Percentiles rank a stretch among this genome's conserved stretches.
Evolutionary conservation across 495 filamentous ascomycete genomes (phyloP).

Genomic region (Aspergillus ostianus): DNA sequence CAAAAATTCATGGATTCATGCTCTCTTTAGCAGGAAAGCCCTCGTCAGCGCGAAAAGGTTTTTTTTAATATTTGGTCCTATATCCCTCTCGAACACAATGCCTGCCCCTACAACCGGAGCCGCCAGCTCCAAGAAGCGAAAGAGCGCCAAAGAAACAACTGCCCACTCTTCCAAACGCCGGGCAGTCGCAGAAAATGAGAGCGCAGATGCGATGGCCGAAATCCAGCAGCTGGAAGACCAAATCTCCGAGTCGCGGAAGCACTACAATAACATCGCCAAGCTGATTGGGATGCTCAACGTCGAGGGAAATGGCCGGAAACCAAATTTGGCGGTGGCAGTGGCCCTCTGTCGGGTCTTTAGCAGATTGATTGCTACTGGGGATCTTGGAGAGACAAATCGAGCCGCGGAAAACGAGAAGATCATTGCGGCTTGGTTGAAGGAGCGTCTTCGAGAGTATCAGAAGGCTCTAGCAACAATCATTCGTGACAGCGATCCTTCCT

Average conservation of each 20-base stretch:
- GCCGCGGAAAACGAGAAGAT: constrained; percentile 69
- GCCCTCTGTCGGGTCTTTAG: constrained; percentile 88
- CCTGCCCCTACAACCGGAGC: constrained; percentile 24
- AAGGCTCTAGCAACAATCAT: constrained; percentile 54
- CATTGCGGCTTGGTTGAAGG: constrained; percentile 76
- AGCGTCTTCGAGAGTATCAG: constrained; percentile 68
- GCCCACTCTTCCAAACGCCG: constrained; percentile 46
- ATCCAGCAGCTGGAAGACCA: constrained; percentile 72
- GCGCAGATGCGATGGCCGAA: constrained; percentile 52
- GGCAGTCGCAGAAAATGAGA: constrained; percentile 38
- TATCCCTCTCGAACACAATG: constrained; percentile 26
- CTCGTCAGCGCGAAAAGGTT: not conserved
- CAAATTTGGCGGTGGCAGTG: constrained; percentile 63
- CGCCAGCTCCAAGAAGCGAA: constrained; percentile 42
- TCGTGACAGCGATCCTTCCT: constrained; percentile 47
- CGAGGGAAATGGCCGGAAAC: constrained; percentile 40
- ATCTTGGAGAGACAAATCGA: constrained; percentile 59
- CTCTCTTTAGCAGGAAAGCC: not conserved
- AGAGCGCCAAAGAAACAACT: constrained; percentile 35
- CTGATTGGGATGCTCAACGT: constrained; percentile 61
- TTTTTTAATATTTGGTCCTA: not conserved
- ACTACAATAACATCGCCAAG: constrained; percentile 89
- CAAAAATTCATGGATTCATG: constrained; percentile 27
- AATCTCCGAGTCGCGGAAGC: constrained; percentile 76
- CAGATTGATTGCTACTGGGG: constrained; percentile 74